Evolutionary conservation across 805 yeast genomes (phyloP).

Genomic region (Suhomyces prunicola): DNA sequence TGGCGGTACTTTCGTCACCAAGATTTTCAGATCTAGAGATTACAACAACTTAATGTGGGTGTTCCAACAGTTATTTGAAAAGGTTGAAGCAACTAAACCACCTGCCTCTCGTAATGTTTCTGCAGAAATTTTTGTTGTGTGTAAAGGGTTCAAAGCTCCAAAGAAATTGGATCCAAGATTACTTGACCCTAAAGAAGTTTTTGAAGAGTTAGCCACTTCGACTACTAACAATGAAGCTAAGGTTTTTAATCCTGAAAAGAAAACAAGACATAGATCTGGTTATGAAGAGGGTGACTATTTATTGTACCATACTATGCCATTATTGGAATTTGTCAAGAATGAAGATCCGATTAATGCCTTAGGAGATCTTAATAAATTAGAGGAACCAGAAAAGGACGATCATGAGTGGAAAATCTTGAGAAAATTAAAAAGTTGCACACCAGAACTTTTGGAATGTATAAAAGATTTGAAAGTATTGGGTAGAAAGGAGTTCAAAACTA

Average conservation of each 20-base stretch:
- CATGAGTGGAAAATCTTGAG: constrained; percentile 70
- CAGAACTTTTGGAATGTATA: constrained; percentile 76
- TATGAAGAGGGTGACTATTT: constrained; percentile 90
- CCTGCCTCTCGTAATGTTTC: constrained; percentile 99
- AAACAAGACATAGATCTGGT: constrained; percentile 89
- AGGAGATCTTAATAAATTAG: constrained; percentile 68
- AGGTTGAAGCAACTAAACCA: constrained; percentile 98
- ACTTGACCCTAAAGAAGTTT: constrained; percentile 88
- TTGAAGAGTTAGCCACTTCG: constrained; percentile 76
- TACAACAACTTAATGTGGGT: constrained; percentile 97
- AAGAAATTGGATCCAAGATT: constrained; percentile 90
- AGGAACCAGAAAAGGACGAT: constrained; percentile 52
- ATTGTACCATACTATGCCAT: constrained; percentile 64
- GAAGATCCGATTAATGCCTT: constrained; percentile 82
- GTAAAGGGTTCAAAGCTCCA: constrained; percentile 95
- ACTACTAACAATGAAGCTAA: constrained; percentile 81
- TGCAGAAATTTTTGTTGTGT: constrained; percentile 97
- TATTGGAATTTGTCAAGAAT: constrained; percentile 76
- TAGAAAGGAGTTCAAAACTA: constrained; percentile 82
- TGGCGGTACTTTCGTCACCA: constrained; percentile 95
- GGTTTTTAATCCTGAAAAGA: constrained; percentile 91
- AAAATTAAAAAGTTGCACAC: constrained; percentile 72
- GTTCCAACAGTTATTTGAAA: constrained; percentile 90
- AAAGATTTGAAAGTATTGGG: constrained; percentile 93
- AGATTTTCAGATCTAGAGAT: constrained; percentile 97